A percentile compares a stretch with the other conserved stretches of the same genome.
phyloP scores from a whole-genome alignment of 176 grass and related monocot genomes.

The Carex cristatella region DNA sequence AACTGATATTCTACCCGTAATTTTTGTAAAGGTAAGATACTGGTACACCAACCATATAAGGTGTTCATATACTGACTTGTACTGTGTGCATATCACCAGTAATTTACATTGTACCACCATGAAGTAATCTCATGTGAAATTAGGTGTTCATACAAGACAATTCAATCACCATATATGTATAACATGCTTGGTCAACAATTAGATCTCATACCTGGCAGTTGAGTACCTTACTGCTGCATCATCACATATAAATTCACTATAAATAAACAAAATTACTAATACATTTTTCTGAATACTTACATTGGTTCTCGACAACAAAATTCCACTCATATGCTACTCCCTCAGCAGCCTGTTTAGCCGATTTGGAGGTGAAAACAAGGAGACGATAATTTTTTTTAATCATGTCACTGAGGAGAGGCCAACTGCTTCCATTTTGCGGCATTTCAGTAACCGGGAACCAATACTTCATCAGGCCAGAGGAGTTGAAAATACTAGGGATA shows the following conservation, averaged over 20 bases:
- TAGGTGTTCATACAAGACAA: not conserved
- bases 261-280: conserved; percentile 10
- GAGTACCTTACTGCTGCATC: not conserved
- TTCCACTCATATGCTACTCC: conserved; percentile 49
- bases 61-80: not conserved
- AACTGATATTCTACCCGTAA: not conserved
- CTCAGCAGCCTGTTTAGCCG: conserved; percentile 44
- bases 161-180: not conserved
- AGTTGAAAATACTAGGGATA: conserved; percentile 33
- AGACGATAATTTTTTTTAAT: conserved; percentile 45
- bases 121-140: not conserved
- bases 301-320: conserved; percentile 70
- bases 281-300: conserved; percentile 13
- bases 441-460: conserved; percentile 45
- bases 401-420: conserved; percentile 74
- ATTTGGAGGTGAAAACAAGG: conserved; percentile 70
- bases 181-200: not conserved
- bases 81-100: not conserved
- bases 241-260: not conserved
- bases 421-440: conserved; percentile 42
- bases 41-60: not conserved
- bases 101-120: not conserved
- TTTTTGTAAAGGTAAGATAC: not conserved
- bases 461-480: conserved; percentile 45
- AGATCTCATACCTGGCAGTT: not conserved